phyloP scores from a whole-genome alignment of 208 protist species.

The Trypanosoma platydactyli region DNA sequence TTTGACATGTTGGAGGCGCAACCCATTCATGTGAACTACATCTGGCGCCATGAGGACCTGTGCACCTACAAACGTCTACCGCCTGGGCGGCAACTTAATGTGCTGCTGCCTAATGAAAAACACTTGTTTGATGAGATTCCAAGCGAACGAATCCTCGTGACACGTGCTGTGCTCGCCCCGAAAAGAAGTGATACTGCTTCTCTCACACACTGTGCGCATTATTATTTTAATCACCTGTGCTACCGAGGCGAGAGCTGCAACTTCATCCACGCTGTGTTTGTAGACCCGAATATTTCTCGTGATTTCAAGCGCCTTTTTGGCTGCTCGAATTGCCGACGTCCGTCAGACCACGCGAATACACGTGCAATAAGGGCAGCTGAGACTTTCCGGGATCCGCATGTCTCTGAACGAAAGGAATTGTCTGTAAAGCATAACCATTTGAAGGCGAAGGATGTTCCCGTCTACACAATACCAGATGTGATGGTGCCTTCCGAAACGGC shows the following conservation, averaged over 20 bases:
- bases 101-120: slow-evolving; percentile 69
- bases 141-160: slow-evolving; percentile 59
- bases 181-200: slow-evolving; percentile 26
- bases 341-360: slow-evolving; percentile 13
- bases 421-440: neutral
- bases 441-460: neutral
- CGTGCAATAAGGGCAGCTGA: neutral
- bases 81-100: slow-evolving; percentile 41
- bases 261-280: slow-evolving; percentile 77
- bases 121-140: slow-evolving; percentile 46
- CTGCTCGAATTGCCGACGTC: slow-evolving; percentile 32
- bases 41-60: slow-evolving; percentile 46
- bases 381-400: neutral
- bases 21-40: slow-evolving; percentile 83
- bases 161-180: slow-evolving; percentile 46
- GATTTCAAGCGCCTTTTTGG: slow-evolving; percentile 62
- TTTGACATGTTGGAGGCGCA: slow-evolving; percentile 29
- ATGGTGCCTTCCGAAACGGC: neutral
- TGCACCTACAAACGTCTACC: slow-evolving; percentile 68
- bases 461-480: neutral
- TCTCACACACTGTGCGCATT: slow-evolving; percentile 83
- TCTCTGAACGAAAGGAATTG: neutral
- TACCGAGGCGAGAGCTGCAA: slow-evolving; percentile 72
- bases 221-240: slow-evolving; percentile 88
- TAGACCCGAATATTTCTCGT: slow-evolving; percentile 65